Evolutionary conservation across 208 protist species (phyloP), one percentile per base, ranked within the genome.

Genomic region (Angomonas deanei): DNA sequence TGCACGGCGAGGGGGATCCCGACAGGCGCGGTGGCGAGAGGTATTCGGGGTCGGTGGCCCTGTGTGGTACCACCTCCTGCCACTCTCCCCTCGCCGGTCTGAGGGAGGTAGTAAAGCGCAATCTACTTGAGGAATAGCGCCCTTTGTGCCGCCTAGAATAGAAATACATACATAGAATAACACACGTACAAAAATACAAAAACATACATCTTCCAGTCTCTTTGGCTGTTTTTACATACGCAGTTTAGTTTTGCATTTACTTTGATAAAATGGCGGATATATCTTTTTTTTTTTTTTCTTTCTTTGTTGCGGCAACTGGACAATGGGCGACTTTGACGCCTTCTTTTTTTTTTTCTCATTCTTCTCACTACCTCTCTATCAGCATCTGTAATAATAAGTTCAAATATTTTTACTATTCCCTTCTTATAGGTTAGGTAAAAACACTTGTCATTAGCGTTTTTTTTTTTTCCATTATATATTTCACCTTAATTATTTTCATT

Each of bases 261-360:
- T n/a, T 42, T 15, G 34, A 15, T 42, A 15, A 15, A 8, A 8
- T n/a, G 34, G 15, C 34, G 10, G 34, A 42, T 42, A 42, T 15
- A 42, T 42, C 15, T 42, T 42, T 42, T 42, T 42, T n/a, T 8
- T 68, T 19, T 53, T 36, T n/a, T 53, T 53, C 23, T 53, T 26
- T 53, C 19, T 11, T 53, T 53, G 47, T 53, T 53, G n/a, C 19
- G 6, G 47, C 19, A 23, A 33, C 28, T 56, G 38, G n/a, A n/a
- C n/a, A n/a, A n/a, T n/a, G n/a, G n/a, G n/a, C n/a, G n/a, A n/a
- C n/a, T n/a, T 62, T 50, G 19, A 23, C 24, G 2, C 19, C 19
- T 26, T 64, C 2, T 54, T 66, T 67, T 61, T 74, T 64, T 4
- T 68, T 67, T 39, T 2, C 33, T 33, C 28, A 39, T 61, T 73